Conservation (phyloP, 129 eudicot species). For the Silybum marianum region DNA sequence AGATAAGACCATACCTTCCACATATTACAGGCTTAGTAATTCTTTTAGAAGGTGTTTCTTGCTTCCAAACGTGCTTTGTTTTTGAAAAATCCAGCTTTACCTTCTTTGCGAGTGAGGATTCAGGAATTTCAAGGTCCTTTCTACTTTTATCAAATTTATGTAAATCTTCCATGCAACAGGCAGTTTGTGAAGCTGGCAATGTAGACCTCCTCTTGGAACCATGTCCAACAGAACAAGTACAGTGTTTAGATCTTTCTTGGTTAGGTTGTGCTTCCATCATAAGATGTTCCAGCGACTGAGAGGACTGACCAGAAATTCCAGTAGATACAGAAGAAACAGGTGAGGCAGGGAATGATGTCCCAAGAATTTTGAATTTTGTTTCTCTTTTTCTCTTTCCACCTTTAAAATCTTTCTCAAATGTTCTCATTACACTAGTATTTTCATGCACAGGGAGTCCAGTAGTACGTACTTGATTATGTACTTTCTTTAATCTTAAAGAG, state of each 20-base stretch:
- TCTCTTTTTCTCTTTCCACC: constrained; percentile 38
- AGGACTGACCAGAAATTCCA: constrained; percentile 39
- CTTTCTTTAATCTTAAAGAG: constrained; percentile 39
- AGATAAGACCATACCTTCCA: constrained; percentile 71
- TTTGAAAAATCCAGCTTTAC: constrained; percentile 28
- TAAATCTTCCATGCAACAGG: constrained; percentile 27
- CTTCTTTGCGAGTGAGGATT: constrained; percentile 40
- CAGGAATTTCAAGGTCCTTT: constrained; percentile 33
- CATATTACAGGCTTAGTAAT: constrained; percentile 53
- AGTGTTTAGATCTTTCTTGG: constrained; percentile 15
- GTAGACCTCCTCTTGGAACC: constrained; percentile 24
- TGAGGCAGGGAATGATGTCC: constrained; percentile 35
- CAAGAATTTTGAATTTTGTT: constrained; percentile 44
- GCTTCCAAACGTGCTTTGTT: constrained; percentile 20
- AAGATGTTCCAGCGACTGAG: constrained; percentile 22
- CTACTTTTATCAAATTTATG: constrained; percentile 23
- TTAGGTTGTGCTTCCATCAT: constrained; percentile 24
- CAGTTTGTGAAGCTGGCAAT: constrained; percentile 18
- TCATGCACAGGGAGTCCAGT: constrained; percentile 25
- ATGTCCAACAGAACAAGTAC: constrained; percentile 29
- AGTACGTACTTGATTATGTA: constrained; percentile 26
- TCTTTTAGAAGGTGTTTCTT: constrained; percentile 29
- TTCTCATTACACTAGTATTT: constrained; percentile 22
- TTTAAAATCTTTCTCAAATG: constrained; percentile 30
- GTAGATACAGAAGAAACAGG: constrained; percentile 35